Conservation (phyloP, 306 rosid genomes). For the Crotalaria pallida region DNA sequence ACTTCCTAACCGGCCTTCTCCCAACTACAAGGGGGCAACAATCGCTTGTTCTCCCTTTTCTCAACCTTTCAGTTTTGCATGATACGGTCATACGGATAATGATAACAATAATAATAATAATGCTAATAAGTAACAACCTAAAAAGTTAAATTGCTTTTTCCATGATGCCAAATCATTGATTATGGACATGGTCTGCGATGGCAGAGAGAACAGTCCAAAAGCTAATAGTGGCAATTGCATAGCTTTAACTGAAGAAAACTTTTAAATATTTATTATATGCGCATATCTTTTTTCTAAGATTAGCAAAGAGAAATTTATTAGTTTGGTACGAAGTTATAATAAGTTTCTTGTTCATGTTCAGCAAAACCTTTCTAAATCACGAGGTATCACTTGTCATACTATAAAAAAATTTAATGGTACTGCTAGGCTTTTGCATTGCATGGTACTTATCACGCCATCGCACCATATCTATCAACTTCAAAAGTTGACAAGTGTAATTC, state of each 20-base stretch:
- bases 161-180: not conserved
- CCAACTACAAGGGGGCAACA: not conserved
- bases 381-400: not conserved
- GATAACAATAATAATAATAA: not conserved
- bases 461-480: not conserved
- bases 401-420: not conserved
- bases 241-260: too few relatives aligned
- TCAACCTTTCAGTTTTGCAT: not conserved
- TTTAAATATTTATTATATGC: too few relatives aligned
- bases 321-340: not conserved
- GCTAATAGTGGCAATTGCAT: not conserved
- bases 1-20: not conserved
- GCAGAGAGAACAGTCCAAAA: not conserved
- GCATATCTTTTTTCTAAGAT: too few relatives aligned
- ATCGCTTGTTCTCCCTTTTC: not conserved
- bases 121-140: not conserved
- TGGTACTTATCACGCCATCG: slow-evolving; percentile 2
- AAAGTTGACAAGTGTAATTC: not conserved
- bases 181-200: not conserved
- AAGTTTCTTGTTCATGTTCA: not conserved
- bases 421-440: not conserved
- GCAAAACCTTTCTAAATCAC: not conserved
- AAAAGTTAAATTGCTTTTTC: not conserved
- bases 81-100: not conserved
- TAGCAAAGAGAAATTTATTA: not conserved